Evolutionary conservation across 2,329 filamentous ascomycete species (phyloP).

Genomic region (Phialophora chinensis): DNA sequence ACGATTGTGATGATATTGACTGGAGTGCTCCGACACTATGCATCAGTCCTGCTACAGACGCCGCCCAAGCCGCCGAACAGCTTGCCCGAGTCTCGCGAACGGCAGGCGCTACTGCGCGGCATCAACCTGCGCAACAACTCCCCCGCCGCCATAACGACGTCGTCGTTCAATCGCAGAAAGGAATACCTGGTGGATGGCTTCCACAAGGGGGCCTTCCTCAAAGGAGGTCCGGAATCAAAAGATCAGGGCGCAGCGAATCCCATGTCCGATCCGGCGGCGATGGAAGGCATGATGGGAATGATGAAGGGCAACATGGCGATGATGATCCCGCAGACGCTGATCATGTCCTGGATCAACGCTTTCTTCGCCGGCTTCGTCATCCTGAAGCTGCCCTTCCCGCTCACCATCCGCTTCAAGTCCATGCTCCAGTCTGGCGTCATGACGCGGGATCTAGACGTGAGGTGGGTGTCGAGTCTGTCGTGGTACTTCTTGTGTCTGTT

Average conservation of each 20-base stretch:
- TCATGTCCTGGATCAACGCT: slow-evolving; percentile 99
- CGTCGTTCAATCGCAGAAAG: slow-evolving; percentile 80
- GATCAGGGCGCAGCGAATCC: slow-evolving; percentile 91
- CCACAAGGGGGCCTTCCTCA: slow-evolving; percentile 85
- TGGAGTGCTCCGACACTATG: slow-evolving; percentile 94
- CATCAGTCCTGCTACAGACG: slow-evolving; percentile 84
- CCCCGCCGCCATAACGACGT: slow-evolving; percentile 76
- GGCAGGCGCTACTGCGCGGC: slow-evolving; percentile 81
- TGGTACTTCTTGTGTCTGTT: slow-evolving; percentile 99
- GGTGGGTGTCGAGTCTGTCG: slow-evolving; percentile 97
- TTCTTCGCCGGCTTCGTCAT: slow-evolving; percentile 99
- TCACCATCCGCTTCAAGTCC: slow-evolving; percentile 98
- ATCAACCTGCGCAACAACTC: slow-evolving; percentile 84
- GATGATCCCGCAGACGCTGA: slow-evolving; percentile 98
- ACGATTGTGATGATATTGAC: slow-evolving; percentile 98
- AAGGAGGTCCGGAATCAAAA: slow-evolving; percentile 77
- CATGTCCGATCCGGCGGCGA: slow-evolving; percentile 90
- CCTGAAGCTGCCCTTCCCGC: slow-evolving; percentile 95
- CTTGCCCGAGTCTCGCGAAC: slow-evolving; percentile 71
- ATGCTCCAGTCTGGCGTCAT: slow-evolving; percentile 98
- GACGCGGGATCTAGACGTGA: slow-evolving; percentile 92
- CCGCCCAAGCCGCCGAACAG: slow-evolving; percentile 77
- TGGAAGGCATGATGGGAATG: slow-evolving; percentile 99
- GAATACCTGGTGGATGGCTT: slow-evolving; percentile 79
- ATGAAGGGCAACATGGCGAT: slow-evolving; percentile 99